Base-by-base conservation (phyloP, 352 stramenopile species). In the Globisporangium ultimum region DNA sequence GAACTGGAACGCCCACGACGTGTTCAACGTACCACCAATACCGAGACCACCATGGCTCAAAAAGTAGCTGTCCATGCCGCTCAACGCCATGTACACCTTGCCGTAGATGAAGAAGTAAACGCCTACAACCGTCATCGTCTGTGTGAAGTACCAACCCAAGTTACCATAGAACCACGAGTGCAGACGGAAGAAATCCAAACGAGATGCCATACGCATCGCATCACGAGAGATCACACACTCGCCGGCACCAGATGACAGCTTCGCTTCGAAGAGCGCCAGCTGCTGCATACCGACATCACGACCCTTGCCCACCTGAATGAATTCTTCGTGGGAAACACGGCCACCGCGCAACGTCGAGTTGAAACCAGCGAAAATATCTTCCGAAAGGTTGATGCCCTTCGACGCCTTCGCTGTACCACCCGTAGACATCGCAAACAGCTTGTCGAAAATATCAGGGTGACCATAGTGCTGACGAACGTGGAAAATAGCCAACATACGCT, bases 271-370 rank as follows among this genome's bases (percentile, higher is more conserved):
- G 61, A 98, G 91, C 68, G 98, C 97, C 45, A 99, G 91, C 70
- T 99, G 97, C 69, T 98, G 97, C 93, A 98, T 98, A 66, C 97
- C 97, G n/a, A 99, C 97, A 91, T 99, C 97, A 75, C 97, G 90
- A 69, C 97, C 97, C 79, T 99, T 99, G 66, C 97, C 97, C 24
- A 91, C 81, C 59, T 94, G 85, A 46, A 92, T 88, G 51, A 91
- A 92, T 62, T 94, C 85, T 69, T 90, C 80, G 61, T 94, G 85
- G 0, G 81, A 89, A 0, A 88, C 79, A 55, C 67, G 73, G 20
- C 85, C 85, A 38, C 85, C 85, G 52, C 85, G 80, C 36, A 95
- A 66, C 0, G 81, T 91, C 28, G 76, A 87, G 72, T 93, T 93
- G 61, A 93, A 95, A 79, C 85, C 85, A 40, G 81, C 80, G 38